These are phyloP conservation scores for Talaromyces atroroseus DNA, from an alignment of 2,329 filamentous ascomycete species.

Conservation along the genomic window DNA sequence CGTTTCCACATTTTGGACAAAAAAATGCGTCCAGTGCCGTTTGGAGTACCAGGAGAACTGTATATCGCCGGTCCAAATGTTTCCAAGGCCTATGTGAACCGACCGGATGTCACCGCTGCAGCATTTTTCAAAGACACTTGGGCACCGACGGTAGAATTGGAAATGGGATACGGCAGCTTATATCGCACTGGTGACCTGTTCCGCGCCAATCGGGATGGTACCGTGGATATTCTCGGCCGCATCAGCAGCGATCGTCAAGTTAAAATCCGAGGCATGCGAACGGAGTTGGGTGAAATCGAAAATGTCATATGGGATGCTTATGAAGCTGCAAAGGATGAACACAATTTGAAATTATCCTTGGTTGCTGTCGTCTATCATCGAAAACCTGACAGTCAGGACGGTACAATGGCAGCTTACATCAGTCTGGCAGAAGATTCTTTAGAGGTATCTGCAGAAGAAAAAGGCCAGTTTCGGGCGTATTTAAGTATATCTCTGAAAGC, in stretches of 20 bases:
- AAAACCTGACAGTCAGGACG: not conserved
- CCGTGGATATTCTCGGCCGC: slow-evolving; percentile 18
- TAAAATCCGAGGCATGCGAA: slow-evolving; percentile 29
- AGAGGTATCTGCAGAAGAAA: not conserved
- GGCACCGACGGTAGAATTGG: not conserved
- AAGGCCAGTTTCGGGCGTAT: not conserved
- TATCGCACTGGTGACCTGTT: slow-evolving; percentile 27
- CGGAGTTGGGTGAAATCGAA: slow-evolving; percentile 48
- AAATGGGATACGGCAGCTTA: slow-evolving; percentile 18
- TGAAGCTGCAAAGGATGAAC: slow-evolving; percentile 10
- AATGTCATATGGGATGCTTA: slow-evolving; percentile 24
- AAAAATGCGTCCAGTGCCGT: slow-evolving; percentile 31
- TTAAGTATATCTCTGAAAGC: slow-evolving; percentile 25
- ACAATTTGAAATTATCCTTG: not conserved
- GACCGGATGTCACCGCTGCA: slow-evolving; percentile 14
- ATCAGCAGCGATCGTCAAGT: slow-evolving; percentile 27
- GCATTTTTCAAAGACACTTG: not conserved
- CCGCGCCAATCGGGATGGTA: slow-evolving; percentile 21
- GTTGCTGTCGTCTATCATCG: slow-evolving; percentile 4
- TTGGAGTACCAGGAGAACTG: slow-evolving; percentile 38
- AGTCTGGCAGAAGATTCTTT: not conserved
- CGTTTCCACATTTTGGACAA: slow-evolving; percentile 39
- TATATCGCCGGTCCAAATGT: slow-evolving; percentile 27
- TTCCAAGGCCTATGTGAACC: slow-evolving; percentile 16
- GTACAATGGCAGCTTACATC: slow-evolving; percentile 17